Base-by-base conservation (phyloP, 2,329 filamentous ascomycete species). In the Penicillium oxalicum region DNA sequence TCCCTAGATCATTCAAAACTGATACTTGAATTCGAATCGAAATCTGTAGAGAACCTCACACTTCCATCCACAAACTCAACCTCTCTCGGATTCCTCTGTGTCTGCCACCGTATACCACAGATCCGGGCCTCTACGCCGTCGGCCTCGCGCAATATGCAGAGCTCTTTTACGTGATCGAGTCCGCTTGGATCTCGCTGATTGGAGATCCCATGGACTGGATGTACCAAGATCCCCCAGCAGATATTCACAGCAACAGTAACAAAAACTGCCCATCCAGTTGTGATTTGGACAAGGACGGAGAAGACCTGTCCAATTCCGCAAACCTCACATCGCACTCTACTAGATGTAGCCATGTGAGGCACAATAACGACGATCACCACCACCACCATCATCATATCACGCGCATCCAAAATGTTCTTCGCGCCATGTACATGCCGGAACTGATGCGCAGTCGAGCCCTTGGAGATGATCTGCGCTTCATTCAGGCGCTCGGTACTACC, bases 91-190 rank as follows among this genome's bases (percentile, higher is more conserved):
- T 54, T 38, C 39, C 46, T 4, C 44, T 54, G 26, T 49, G 51
- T 27, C 26, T 54, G 9, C 51, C 51, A 9, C 51, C 51, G 8
- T 33, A 38, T 3, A 38, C 27, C 5, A 7, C 25, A 11, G 29
- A 27, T 11, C 46, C 49, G 9, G 24, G 27, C 1, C 46, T 54
- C 13, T 54, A 54, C 34, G 13, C 36, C 3, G 25, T 49, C 7
- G 51, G 51, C n/a, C 33, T 54, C n/a, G 51, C 48, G 18, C 51
- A 46, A 9, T 54, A 54, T 26, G 51, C 51, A 24, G 51, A 54
- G 27, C 25, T 54, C 13, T 54, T 48, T 24, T 49, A 45, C 42
- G 49, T 34, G 6, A n/a, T 54, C 26, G 51, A 54, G 42, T 44
- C 44, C 12, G 49, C 41, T 18, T 54, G 51, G 51, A 11, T 49